Base-by-base conservation (phyloP, 306 rosid genomes). In the Prunus campanulata region DNA sequence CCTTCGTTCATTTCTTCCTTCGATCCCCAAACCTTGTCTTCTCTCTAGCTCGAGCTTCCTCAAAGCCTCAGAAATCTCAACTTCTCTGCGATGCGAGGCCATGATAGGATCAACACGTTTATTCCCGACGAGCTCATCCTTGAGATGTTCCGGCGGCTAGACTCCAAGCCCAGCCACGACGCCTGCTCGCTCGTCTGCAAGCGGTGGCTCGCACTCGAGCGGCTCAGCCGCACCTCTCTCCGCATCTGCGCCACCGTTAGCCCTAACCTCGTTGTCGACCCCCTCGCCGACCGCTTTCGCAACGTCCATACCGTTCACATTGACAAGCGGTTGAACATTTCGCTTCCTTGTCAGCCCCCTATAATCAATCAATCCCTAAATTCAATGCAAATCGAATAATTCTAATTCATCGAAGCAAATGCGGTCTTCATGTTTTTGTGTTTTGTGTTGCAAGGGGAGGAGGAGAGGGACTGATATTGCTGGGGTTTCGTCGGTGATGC, bases 191-290 rank as follows among this genome's bases (percentile, higher is more conserved):
- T 95, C 71, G 97, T 93, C 78, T 95, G 98, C 87, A 70, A 63
- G 78, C 97, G 97, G 0, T 95, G 99, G 99, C 93, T 86, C 76
- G 78, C 84, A 19, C 96, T 95, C 24, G 97, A 95, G 70, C 97
- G 99, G 1, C 85, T 87, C 79, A 76, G 91, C 56, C 96, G 97
- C 27, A 39, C 88, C 70, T 75, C 96, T 27, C 89, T 95, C 60
- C 91, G 93, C 2, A 82, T 95, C 86, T 88, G 96, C 63, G 93
- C 99, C 48, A 80, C 98, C 67, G 96, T 88, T 3, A 83, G 83
- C 67, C 97, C 97, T 0, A 96, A 92, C 82, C 77, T 89, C 60
- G 82, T 82, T 61, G 82, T 91, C 71, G 74, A 59, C 68, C 90
- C 86, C 42, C 91, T 92, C 20, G 78, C 96, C 50, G 72, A 86